Conservation (phyloP, 495 filamentous ascomycete species). For the Talaromyces adpressus region DNA sequence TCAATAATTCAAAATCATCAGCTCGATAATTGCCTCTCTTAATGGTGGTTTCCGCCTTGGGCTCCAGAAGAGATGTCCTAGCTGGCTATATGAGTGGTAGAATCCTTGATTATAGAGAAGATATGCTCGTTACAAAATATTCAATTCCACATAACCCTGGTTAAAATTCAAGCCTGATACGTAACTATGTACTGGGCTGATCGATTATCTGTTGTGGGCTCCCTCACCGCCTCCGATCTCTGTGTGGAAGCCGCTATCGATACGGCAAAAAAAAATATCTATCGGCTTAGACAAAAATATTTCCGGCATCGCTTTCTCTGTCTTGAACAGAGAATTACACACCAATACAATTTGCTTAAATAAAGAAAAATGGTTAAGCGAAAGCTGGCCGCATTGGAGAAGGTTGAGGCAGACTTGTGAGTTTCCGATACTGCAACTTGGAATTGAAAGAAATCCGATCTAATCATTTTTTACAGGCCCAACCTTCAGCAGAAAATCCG, state of each 20-base stretch:
- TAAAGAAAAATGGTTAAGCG: constrained; percentile 63
- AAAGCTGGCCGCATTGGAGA: constrained; percentile 85
- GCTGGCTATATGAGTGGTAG: not conserved
- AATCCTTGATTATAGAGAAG: too few species aligned
- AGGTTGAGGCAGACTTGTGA: constrained; percentile 84
- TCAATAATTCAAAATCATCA: constrained; percentile 16
- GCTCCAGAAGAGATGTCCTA: not conserved
- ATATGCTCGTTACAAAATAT: not conserved
- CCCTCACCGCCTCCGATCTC: not conserved
- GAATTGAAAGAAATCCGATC: not conserved
- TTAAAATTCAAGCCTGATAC: not conserved
- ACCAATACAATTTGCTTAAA: not conserved
- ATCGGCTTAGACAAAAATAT: constrained; percentile 7
- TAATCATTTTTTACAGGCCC: constrained; percentile 40
- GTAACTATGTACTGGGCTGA: not conserved
- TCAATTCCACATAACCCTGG: not conserved
- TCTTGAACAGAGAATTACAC: not conserved
- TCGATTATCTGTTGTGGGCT: not conserved
- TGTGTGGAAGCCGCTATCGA: not conserved
- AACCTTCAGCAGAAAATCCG: constrained; percentile 86
- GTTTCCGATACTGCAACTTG: constrained; percentile 14
- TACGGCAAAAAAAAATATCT: constrained; percentile 23
- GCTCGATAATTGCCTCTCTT: not conserved
- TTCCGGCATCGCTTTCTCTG: not conserved
- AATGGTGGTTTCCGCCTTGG: not conserved